Percentiles rank a stretch among this genome's conserved stretches.
phyloP scores from a whole-genome alignment of 306 rosid genomes.

The Cucumis cinereus region DNA sequence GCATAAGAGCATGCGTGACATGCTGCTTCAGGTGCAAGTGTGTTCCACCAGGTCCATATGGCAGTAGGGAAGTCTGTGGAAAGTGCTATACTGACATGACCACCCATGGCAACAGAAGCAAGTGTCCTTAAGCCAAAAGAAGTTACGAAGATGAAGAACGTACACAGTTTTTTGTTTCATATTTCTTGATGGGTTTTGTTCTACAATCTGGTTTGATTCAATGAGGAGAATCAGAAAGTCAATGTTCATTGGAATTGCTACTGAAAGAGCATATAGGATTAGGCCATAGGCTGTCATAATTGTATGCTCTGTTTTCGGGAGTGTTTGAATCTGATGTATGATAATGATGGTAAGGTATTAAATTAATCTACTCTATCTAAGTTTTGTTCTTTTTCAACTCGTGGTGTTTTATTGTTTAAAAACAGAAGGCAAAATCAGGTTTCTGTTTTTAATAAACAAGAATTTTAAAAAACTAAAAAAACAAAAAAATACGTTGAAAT shows the following conservation, averaged over 20 bases:
- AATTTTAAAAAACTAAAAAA: too few relatives aligned
- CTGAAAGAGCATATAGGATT: neutral
- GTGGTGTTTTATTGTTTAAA: too few relatives aligned
- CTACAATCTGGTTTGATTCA: neutral
- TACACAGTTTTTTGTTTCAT: neutral
- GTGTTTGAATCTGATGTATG: neutral
- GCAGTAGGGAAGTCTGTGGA: constrained; percentile 75
- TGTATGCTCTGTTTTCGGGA: neutral
- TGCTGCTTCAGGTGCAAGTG: constrained; percentile 86
- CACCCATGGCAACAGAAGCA: constrained; percentile 48
- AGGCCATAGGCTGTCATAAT: neutral
- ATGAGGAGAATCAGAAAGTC: neutral
- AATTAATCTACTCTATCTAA: neutral
- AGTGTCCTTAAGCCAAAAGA: constrained; percentile 44
- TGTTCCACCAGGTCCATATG: constrained; percentile 88
- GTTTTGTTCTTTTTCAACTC: neutral
- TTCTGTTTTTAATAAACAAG: too few relatives aligned
- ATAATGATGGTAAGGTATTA: neutral
- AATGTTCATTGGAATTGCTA: too few relatives aligned
- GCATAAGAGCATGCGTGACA: constrained; percentile 67
- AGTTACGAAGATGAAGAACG: neutral
- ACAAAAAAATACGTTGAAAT: too few relatives aligned
- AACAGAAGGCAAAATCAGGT: too few relatives aligned
- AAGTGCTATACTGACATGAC: constrained; percentile 74
- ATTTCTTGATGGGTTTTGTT: neutral